Base-by-base conservation (phyloP, 176 grass and related monocot genomes). In the Carex kokanica region DNA sequence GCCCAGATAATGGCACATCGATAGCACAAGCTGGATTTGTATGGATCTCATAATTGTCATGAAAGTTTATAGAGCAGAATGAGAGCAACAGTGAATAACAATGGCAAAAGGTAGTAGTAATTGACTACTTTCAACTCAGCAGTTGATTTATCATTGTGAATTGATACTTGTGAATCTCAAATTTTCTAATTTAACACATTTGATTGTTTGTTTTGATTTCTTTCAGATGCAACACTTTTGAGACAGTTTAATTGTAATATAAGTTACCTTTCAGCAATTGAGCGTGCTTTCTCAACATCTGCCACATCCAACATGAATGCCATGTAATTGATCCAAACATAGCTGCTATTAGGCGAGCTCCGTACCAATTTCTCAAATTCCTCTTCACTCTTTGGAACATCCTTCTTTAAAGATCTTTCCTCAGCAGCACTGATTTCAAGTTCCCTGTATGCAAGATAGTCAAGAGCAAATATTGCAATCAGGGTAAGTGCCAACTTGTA, bases 281-380 rank as follows among this genome's bases (percentile, higher is more conserved):
- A 79, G 11, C 91, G 93, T 82, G 93, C 93, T 86, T 98, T 95
- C 63, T 92, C 93, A 57, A 91, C 63, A 71, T 98, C 91, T 86
- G 91, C 91, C 23, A 90, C 87, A 82, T 90, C 90, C 80, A 98
- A 90, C 85, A 93, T 90, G 82, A 85, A 87, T 4, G 85, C 93
- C 93, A 95, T 95, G 84, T 98, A 98, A 12, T 93, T 98, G 88
- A 98, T 95, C 93, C 96, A 95, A 17, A 98, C 85, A 49, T 88
- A 95, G 75, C 96, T 93, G 91, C 92, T 95, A 62, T 95, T 98
- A 18, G 91, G 96, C 5, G 96, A 98, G 53, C 77, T 93, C 86
- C 93, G 91, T n/a, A 95, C 89, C 84, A 95, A 80, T 90, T 93
- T 93, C 88, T 98, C 96, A 10, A 91, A 98, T 83, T 98, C 96